These are phyloP conservation scores for Podila horticola DNA, from an alignment of 192 early-diverging fungal species.

Conservation along the genomic window DNA sequence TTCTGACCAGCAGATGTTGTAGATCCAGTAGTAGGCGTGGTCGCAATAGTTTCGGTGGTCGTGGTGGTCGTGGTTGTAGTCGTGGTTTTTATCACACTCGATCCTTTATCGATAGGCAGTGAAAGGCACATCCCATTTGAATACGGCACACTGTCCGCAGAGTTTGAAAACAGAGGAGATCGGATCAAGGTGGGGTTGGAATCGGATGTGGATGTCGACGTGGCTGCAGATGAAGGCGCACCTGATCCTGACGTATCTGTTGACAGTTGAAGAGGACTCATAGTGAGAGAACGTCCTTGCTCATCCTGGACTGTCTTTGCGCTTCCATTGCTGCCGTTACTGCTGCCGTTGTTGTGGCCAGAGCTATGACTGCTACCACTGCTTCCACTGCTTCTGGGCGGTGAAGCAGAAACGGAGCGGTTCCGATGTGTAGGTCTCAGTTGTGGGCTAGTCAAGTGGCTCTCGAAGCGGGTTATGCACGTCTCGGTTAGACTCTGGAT, in stretches of 20 bases:
- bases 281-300: neutral
- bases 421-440: conserved; percentile 11
- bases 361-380: conserved; percentile 7
- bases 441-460: conserved; percentile 25
- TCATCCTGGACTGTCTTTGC: conserved; percentile 4
- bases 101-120: conserved; percentile 16
- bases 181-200: conserved; percentile 17
- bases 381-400: conserved; percentile 27
- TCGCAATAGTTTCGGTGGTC: neutral
- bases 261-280: conserved; percentile 30
- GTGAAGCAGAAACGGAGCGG: conserved; percentile 44
- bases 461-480: conserved; percentile 35
- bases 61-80: neutral
- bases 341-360: neutral
- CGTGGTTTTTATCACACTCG: neutral
- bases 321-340: conserved; percentile 1
- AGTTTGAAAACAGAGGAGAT: conserved; percentile 28
- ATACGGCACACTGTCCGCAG: conserved; percentile 31
- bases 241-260: conserved; percentile 8
- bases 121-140: conserved; percentile 40
- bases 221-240: neutral
- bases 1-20: conserved; percentile 9
- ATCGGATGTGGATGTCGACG: neutral
- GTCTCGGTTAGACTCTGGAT: conserved; percentile 42
- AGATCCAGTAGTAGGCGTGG: neutral